These are phyloP conservation scores for Stygiomarasmius scandens DNA, from an alignment of 1,284 basidiomycete genomes.

Conservation along the genomic window DNA sequence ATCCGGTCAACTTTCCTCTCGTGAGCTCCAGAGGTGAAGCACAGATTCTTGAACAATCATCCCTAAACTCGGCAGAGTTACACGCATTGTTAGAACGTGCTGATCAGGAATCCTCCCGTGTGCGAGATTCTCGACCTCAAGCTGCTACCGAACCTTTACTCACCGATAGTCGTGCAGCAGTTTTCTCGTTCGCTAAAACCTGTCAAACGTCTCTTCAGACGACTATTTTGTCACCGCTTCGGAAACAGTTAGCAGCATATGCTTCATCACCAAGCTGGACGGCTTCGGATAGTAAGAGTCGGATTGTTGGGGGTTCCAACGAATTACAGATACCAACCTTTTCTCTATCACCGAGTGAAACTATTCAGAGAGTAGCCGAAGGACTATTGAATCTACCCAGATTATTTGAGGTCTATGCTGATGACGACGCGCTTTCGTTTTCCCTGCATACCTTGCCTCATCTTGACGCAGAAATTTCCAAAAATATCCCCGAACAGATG, in stretches of 20 bases:
- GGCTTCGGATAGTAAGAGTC: slow-evolving; percentile 47
- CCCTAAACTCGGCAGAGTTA: slow-evolving; percentile 80
- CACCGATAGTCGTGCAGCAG: slow-evolving; percentile 55
- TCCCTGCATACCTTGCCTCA: slow-evolving; percentile 81
- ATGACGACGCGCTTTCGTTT: slow-evolving; percentile 89
- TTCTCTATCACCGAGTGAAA: slow-evolving; percentile 88
- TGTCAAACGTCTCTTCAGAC: slow-evolving; percentile 81
- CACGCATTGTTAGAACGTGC: slow-evolving; percentile 62
- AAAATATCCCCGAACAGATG: slow-evolving; percentile 43
- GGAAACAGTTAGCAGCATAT: slow-evolving; percentile 76
- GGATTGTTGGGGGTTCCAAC: slow-evolving; percentile 40
- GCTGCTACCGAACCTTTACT: slow-evolving; percentile 49
- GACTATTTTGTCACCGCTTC: slow-evolving; percentile 86
- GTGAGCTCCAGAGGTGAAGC: slow-evolving; percentile 72
- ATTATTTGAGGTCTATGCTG: slow-evolving; percentile 92
- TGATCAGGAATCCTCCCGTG: slow-evolving; percentile 42
- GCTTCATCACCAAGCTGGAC: slow-evolving; percentile 73
- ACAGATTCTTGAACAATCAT: slow-evolving; percentile 76
- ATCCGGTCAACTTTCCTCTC: slow-evolving; percentile 56
- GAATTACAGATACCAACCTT: slow-evolving; percentile 90
- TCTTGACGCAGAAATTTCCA: slow-evolving; percentile 61
- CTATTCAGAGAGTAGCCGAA: slow-evolving; percentile 88
- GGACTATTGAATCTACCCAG: slow-evolving; percentile 91
- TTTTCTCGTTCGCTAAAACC: slow-evolving; percentile 69
- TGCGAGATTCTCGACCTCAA: slow-evolving; percentile 14